A percentile compares a stretch with the other conserved stretches of the same genome.
Evolutionary conservation across 805 yeast species (phyloP).

Genomic region (Zygoascus ofunaensis): DNA sequence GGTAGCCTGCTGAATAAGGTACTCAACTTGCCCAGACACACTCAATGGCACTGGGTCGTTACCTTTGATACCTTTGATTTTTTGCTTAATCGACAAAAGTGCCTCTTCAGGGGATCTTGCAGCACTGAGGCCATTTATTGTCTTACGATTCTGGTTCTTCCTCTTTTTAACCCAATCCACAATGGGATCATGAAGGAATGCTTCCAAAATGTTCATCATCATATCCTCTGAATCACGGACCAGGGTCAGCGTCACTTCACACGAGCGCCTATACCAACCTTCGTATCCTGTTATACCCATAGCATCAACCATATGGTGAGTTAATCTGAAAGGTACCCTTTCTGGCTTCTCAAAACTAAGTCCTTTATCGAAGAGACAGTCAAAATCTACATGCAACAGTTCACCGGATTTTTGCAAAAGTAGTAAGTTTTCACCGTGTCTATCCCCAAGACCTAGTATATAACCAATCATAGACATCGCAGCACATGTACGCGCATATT

Average conservation of each 20-base stretch:
- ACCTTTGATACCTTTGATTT: constrained; percentile 74
- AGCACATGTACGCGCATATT: constrained; percentile 71
- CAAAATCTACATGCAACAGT: constrained; percentile 90
- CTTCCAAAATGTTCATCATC: constrained; percentile 82
- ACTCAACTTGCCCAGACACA: constrained; percentile 87
- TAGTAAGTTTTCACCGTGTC: constrained; percentile 89
- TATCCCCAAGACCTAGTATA: constrained; percentile 87
- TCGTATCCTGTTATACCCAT: constrained; percentile 82
- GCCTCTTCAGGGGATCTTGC: constrained; percentile 51
- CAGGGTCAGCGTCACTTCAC: constrained; percentile 72
- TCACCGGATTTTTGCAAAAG: constrained; percentile 66
- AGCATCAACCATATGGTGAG: constrained; percentile 83
- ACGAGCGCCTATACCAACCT: constrained; percentile 76
- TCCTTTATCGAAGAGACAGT: constrained; percentile 82
- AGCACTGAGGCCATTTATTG: constrained; percentile 18
- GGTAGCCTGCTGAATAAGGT: constrained; percentile 73
- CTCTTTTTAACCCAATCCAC: constrained; percentile 55
- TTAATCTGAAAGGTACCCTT: constrained; percentile 85
- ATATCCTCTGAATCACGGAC: constrained; percentile 74
- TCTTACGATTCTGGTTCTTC: background rate
- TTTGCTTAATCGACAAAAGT: constrained; percentile 60
- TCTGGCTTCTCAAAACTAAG: constrained; percentile 74
- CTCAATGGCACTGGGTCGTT: constrained; percentile 81
- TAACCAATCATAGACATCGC: constrained; percentile 98
- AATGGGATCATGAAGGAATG: constrained; percentile 86